phyloP scores from a whole-genome alignment of 768 basidiomycete genomes.

The Trametes elegans region DNA sequence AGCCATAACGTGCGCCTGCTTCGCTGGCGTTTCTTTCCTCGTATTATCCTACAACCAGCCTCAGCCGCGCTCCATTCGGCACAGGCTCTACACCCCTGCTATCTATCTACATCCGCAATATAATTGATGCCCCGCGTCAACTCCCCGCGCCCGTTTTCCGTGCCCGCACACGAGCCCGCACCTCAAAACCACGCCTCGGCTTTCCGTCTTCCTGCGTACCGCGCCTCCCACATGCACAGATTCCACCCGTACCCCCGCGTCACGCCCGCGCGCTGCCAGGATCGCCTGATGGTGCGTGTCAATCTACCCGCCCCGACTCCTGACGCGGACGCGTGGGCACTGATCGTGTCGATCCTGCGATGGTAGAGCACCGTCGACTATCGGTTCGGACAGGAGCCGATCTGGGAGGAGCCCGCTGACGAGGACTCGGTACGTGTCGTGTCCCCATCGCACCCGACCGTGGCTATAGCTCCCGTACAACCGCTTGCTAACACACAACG shows the following conservation, averaged over 20 bases:
- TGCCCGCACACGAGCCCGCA: neutral
- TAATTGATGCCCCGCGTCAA: slow-evolving; percentile 10
- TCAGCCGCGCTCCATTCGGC: neutral
- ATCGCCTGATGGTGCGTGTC: slow-evolving; percentile 6
- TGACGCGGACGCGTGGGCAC: neutral
- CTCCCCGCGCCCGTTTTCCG: slow-evolving; percentile 10
- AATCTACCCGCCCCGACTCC: neutral
- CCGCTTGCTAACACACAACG: neutral
- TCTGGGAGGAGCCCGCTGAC: slow-evolving; percentile 1
- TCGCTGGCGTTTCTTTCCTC: neutral
- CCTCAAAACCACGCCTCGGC: neutral
- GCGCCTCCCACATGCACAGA: slow-evolving; percentile 1
- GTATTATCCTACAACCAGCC: neutral
- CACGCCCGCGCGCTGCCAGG: neutral
- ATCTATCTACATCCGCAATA: neutral
- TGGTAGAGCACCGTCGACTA: slow-evolving; percentile 7
- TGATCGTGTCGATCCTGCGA: neutral
- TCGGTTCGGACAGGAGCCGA: neutral
- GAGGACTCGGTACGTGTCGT: neutral
- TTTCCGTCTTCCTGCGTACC: slow-evolving; percentile 10
- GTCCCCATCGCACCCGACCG: no score
- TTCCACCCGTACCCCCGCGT: slow-evolving; percentile 12
- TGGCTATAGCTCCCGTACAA: no score
- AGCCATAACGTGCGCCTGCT: neutral
- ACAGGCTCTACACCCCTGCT: neutral